These are phyloP conservation scores for Ophiostoma perfectum DNA, from an alignment of 2,329 filamentous ascomycete species.

Conservation along the genomic window DNA sequence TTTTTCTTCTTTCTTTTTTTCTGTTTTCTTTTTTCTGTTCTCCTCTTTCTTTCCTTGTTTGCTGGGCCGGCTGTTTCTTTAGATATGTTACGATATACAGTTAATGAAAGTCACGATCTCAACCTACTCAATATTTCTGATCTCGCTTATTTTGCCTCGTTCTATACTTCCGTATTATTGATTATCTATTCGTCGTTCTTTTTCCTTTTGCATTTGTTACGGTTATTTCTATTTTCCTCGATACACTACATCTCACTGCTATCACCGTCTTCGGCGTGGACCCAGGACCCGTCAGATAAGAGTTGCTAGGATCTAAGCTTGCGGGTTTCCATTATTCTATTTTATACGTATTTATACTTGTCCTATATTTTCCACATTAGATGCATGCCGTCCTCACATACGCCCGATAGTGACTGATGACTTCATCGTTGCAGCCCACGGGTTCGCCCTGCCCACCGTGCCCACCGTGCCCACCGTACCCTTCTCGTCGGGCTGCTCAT, in stretches of 20 bases:
- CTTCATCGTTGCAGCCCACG: too few relatives aligned
- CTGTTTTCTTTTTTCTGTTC: not conserved
- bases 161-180: not conserved
- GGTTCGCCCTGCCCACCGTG: too few relatives aligned
- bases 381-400: not conserved
- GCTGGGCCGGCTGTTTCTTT: not conserved
- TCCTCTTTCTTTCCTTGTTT: not conserved
- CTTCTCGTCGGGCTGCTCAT: too few relatives aligned
- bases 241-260: not conserved
- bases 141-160: not conserved
- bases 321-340: not conserved
- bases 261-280: not conserved
- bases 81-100: slow-evolving; percentile 8
- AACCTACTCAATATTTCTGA: not conserved
- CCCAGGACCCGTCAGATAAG: not conserved
- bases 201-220: not conserved
- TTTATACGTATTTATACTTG: slow-evolving; percentile 2
- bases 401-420: not conserved
- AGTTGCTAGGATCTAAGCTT: not conserved
- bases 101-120: slow-evolving; percentile 1
- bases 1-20: not conserved
- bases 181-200: not conserved
- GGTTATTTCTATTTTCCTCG: not conserved
- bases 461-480: too few relatives aligned
- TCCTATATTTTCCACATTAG: not conserved